phyloP scores from a whole-genome alignment of 2,329 filamentous ascomycete species.

The Talaromyces pinophilus region DNA sequence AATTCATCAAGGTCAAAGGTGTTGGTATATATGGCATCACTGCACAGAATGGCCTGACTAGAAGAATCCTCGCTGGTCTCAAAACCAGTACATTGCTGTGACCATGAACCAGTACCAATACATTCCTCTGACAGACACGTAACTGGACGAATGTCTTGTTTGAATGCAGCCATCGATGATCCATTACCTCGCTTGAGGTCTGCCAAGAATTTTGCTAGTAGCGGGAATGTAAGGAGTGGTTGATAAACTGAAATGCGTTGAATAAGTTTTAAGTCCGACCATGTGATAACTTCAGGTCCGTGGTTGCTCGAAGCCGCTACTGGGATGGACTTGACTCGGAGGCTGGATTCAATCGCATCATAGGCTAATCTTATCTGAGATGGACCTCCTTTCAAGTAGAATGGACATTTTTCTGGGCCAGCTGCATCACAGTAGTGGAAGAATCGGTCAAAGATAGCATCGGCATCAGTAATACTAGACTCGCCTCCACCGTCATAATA shows the following conservation, averaged over 20 bases:
- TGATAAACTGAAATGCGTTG: conserved; percentile 37
- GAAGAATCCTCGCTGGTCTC: conserved; percentile 34
- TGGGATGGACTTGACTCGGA: conserved; percentile 34
- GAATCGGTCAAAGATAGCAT: conserved; percentile 40
- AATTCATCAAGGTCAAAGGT: conserved; percentile 28
- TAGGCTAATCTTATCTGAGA: conserved; percentile 33
- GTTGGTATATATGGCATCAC: conserved; percentile 33
- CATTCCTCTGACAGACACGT: conserved; percentile 35
- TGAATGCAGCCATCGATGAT: conserved; percentile 34
- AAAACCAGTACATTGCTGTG: conserved; percentile 30
- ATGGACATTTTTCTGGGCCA: conserved; percentile 34
- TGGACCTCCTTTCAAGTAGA: conserved; percentile 33
- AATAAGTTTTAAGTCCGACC: conserved; percentile 37
- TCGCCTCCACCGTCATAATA: conserved; percentile 35
- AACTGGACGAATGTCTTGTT: conserved; percentile 30
- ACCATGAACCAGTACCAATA: conserved; percentile 35
- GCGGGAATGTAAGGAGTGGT: conserved; percentile 33
- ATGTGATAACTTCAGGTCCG: conserved; percentile 41
- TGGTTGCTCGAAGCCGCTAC: conserved; percentile 33
- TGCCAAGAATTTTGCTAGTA: conserved; percentile 31
- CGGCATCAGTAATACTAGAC: conserved; percentile 35
- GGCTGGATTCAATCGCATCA: conserved; percentile 28
- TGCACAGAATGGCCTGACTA: conserved; percentile 36
- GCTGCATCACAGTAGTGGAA: conserved; percentile 35
- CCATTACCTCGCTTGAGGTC: conserved; percentile 33